Evolutionary conservation across 305 asterid genomes (phyloP).

Genomic region (Ilex paraguariensis): DNA sequence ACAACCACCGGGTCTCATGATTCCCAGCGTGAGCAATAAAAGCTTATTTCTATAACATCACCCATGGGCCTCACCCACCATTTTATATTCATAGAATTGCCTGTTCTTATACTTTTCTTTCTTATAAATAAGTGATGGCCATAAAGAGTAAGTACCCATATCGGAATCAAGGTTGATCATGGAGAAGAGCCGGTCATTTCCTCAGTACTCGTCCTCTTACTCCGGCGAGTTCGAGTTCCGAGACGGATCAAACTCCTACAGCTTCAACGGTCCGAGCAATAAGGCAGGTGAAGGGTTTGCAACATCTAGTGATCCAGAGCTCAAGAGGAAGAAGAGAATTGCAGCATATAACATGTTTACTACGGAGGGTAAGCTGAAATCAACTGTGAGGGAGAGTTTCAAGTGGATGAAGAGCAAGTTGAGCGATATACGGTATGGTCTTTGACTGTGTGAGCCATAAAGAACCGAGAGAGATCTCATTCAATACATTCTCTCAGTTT

Average conservation of each 20-base stretch:
- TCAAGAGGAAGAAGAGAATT: conserved; percentile 80
- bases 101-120: conserved; percentile 22
- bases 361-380: conserved; percentile 66
- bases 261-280: conserved; percentile 58
- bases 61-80: background rate
- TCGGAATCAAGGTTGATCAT: conserved; percentile 16
- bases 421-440: conserved; percentile 34
- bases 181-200: conserved; percentile 77
- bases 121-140: conserved; percentile 7
- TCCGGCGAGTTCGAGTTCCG: conserved; percentile 25
- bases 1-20: conserved; percentile 20
- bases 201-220: conserved; percentile 45
- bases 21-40: conserved; percentile 34
- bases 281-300: conserved; percentile 25
- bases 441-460: conserved; percentile 12
- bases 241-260: conserved; percentile 32
- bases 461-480: too few species aligned
- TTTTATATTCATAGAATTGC: conserved; percentile 20
- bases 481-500: too few species aligned
- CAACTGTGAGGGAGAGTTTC: conserved; percentile 64
- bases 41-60: conserved; percentile 17
- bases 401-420: conserved; percentile 83
- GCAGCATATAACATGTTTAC: conserved; percentile 66
- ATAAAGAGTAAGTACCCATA: background rate
- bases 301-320: conserved; percentile 49